Evolutionary conservation across 768 basidiomycete genomes (phyloP).

Genomic region (Phylloporus arenicola): DNA sequence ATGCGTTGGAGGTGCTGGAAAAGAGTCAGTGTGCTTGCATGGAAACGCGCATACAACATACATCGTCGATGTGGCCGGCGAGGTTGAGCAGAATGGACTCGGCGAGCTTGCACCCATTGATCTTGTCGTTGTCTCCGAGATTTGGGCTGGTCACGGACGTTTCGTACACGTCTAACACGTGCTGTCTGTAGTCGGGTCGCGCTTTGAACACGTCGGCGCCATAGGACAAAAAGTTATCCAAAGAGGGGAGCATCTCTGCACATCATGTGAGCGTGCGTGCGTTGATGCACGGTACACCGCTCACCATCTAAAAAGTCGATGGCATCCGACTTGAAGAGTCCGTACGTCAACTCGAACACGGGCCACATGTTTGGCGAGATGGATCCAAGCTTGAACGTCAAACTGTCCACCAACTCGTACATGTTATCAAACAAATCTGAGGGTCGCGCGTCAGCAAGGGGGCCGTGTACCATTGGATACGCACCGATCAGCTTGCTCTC

Average conservation of each 20-base stretch:
- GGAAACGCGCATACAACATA: constrained; percentile 30
- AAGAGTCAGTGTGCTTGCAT: not conserved
- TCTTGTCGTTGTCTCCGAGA: constrained; percentile 78
- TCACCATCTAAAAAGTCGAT: constrained; percentile 83
- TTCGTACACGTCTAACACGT: constrained; percentile 79
- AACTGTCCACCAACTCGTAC: constrained; percentile 78
- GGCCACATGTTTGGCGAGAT: constrained; percentile 85
- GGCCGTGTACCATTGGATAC: constrained; percentile 13
- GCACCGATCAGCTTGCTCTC: constrained; percentile 72
- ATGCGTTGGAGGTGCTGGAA: constrained; percentile 59
- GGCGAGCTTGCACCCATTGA: constrained; percentile 80
- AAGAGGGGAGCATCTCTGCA: constrained; percentile 77
- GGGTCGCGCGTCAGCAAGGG: not conserved
- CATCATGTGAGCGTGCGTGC: not conserved
- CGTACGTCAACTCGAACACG: constrained; percentile 78
- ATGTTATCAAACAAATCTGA: constrained; percentile 82
- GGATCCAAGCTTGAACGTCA: constrained; percentile 74
- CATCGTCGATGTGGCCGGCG: constrained; percentile 72
- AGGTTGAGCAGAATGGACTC: constrained; percentile 80
- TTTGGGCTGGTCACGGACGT: constrained; percentile 62
- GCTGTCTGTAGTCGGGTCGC: constrained; percentile 69
- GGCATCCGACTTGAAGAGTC: constrained; percentile 76
- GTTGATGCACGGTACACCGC: constrained; percentile 3
- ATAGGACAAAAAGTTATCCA: constrained; percentile 87
- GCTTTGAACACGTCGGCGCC: constrained; percentile 71